Percentiles rank a stretch among this genome's conserved stretches.
phyloP scores from a whole-genome alignment of 768 basidiomycete species.

The Pleurotus djamor region DNA sequence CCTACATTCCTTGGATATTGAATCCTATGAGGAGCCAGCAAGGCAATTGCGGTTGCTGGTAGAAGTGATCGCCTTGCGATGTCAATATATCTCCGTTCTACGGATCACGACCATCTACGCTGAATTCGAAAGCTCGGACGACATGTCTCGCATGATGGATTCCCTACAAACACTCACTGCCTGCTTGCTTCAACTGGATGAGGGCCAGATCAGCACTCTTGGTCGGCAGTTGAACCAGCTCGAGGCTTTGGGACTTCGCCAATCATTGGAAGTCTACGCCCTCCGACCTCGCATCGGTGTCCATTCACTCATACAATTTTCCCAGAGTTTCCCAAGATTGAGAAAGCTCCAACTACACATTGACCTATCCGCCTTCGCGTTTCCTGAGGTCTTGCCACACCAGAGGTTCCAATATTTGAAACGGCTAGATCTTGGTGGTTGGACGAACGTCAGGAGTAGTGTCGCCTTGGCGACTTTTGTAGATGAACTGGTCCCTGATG shows the following conservation, averaged over 20 bases:
- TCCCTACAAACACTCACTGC: not conserved
- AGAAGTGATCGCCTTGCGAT: not conserved
- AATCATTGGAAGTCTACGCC: not conserved
- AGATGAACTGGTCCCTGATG: not conserved
- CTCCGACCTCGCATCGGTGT: not conserved
- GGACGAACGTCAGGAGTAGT: not conserved
- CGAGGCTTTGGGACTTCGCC: not conserved
- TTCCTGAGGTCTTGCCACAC: not conserved
- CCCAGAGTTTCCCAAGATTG: not conserved
- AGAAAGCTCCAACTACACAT: not conserved
- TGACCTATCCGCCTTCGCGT: not conserved
- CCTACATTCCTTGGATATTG: not conserved
- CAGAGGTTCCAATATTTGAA: not conserved
- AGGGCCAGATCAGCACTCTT: not conserved
- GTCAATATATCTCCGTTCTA: not conserved
- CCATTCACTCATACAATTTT: not conserved
- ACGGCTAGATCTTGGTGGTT: not conserved
- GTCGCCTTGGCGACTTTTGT: not conserved
- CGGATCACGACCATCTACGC: not conserved
- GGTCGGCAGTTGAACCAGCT: not conserved
- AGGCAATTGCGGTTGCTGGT: not conserved
- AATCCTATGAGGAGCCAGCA: not conserved
- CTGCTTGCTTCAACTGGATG: not conserved
- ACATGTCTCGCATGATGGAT: not conserved
- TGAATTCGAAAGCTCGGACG: not conserved